Evolutionary conservation across 306 rosid genomes (phyloP), one percentile per base, ranked within the genome.

Genomic region (Vigna nakashimae): DNA sequence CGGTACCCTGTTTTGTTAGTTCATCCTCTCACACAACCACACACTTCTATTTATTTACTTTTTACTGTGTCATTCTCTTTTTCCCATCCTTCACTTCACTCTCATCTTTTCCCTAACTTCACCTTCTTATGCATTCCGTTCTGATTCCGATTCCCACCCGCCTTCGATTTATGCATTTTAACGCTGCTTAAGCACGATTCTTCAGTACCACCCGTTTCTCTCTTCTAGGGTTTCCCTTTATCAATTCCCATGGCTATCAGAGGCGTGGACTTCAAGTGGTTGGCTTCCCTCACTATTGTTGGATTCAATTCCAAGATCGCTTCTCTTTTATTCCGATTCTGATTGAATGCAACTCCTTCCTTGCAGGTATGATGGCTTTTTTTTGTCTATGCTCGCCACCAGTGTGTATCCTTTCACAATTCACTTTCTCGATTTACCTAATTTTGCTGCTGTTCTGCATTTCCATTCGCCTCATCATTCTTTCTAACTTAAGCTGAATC

Each of bases 241-340:
- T 56, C 69, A 16, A 58, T 57, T 38, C 46, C 81, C 65, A 95
- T 95, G 99, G 98, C 97, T 38, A 84, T 92, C 72, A 85, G 97
- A 88, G 99, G 98, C 69, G 87, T 92, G 71, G 97, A 90, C 88
- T 95, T 95, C 94, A 95, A 92, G 85, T 95, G 99, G 99, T 95
- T 42, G 0, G 89, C 4, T 82, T 52, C 30, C 42, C 7, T 51
- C 57, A 5, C 66, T 62, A 10, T 73, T 30, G 17, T 65, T 18
- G 8, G 2, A 7, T 32, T 28, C 69, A 10, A 49, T 65, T 65
- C 9, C 42, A 45, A 18, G 18, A 43, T 51, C 72, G 13, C 64
- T 60, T 58, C 16, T 0, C 36, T 1, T 17, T 13, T 52, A 22
- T 64, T 36, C 40, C 17, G 42, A 18, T 74, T 79, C 56, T 65